Base-by-base conservation (phyloP, 768 basidiomycete genomes). In the Rhodosporidiobolus odoratus region DNA sequence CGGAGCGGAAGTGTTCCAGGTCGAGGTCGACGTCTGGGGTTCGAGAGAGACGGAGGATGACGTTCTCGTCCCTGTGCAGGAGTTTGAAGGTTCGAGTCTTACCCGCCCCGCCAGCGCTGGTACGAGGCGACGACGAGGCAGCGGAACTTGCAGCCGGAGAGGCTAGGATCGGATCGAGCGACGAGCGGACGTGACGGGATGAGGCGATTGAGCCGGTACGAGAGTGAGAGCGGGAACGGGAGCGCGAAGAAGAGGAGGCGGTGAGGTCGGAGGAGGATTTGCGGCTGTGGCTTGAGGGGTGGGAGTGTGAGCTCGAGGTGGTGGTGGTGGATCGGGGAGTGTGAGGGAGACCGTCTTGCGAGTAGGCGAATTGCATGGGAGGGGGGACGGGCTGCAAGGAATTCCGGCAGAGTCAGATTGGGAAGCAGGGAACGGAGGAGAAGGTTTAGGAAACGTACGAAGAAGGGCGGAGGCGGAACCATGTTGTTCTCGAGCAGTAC, bases 401-500 rank as follows among this genome's bases (percentile, higher is more conserved):
- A n/a, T n/a, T n/a, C n/a, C n/a, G n/a, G 19, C 13, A 25, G 21
- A 16, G 25, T 13, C 34, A 32, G 25, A 2, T 40, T 17, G 45
- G n/a, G 21, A 35, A n/a, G 40, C 23, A 3, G 59, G 23, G 15
- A 15, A 16, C 2, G 37, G 40, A 17, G n/a, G 40, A 35, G 47
- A 2, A 27, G n/a, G 41, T 3, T 23, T 16, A 34, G 34, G 27
- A 23, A 35, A n/a, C 70, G 38, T 45, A 71, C 70, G 50, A 71
- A 71, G 65, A 71, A 71, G 3, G 70, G 70, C 1, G 65, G 70
- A 7, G 65, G 70, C 38, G 70, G 70, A 13, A 71, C 70, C 48
- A 40, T 52, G 60, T 71, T 71, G 65, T 59, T 48, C 35, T 52
- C 43, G 19, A n/a, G 58, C 4, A 65, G 47, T 19, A 38, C 45